Base-by-base conservation (phyloP, 2,329 filamentous ascomycete genomes). In the Diaporthe destruens region DNA sequence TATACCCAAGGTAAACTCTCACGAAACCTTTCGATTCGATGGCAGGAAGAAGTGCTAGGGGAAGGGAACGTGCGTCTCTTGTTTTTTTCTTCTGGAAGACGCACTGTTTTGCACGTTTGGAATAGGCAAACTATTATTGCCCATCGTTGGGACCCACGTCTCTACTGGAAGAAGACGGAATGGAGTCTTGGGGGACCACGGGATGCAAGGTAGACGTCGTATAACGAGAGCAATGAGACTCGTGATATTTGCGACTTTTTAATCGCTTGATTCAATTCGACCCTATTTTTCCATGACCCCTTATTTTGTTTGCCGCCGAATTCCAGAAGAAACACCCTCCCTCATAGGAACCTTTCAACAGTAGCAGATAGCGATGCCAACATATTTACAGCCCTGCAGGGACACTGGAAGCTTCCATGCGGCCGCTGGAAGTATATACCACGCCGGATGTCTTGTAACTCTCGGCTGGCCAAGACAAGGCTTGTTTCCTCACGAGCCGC, bases 211-310 rank as follows among this genome's bases (percentile, higher is more conserved):
- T 61, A 61, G 55, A 70, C 3, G 47, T 12, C n/a, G 29, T 18
- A 16, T 70, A 12, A 59, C 7, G 53, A 56, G n/a, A 61, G 47
- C 23, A 70, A 61, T 44, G 55, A 61, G 16, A 36, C 29, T 2
- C 14, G 39, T 36, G 8, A 5, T 18, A 36, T 49, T 51, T n/a
- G 47, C 4, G 20, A 18, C 9, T 11, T 29, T 47, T 29, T 53
- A 39, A 16, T 23, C 11, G 32, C 32, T n/a, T 56, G 20, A n/a
- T 6, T 25, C 20, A 49, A 32, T 34, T 9, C 16, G 7, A 12
- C 42, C 29, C 6, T 11, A 9, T 9, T 18, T 65, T 18, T 7
- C 44, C 9, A 12, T 14, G 12, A 7, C 12, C 25, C n/a, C 8
- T 14, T 9, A 23, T 25, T 5, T 36, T 16, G 2, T 9, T 36